phyloP scores from a whole-genome alignment of 352 stramenopile species.

The Phytophthora kernoviae region DNA sequence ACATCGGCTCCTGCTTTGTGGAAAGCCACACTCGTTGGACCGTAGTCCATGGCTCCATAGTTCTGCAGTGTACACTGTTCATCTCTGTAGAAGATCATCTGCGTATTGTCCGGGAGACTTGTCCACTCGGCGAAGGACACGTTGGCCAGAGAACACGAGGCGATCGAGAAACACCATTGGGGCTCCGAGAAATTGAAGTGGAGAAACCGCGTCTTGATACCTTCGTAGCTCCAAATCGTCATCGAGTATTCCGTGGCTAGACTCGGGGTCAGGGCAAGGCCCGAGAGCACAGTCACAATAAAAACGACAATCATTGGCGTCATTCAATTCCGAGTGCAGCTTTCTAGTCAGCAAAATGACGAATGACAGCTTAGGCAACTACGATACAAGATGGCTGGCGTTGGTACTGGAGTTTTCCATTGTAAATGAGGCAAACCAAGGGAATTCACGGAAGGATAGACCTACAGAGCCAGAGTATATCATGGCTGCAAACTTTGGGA shows the following conservation, averaged over 20 bases:
- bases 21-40: background rate
- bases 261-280: background rate
- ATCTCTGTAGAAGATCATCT: background rate
- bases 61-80: background rate
- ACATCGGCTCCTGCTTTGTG: background rate
- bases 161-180: background rate
- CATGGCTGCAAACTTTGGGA: too few species aligned
- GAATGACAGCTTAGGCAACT: background rate
- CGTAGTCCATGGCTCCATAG: slow-evolving; percentile 2
- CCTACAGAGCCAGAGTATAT: too few species aligned
- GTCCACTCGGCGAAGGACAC: background rate
- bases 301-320: background rate
- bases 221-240: slow-evolving; percentile 3
- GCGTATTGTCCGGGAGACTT: background rate
- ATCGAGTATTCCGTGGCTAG: background rate
- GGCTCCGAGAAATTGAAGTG: background rate
- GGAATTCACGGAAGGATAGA: too few species aligned
- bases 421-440: too few species aligned
- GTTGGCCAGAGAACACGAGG: background rate
- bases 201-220: background rate
- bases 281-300: background rate
- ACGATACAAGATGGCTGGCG: background rate
- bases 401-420: too few species aligned
- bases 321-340: too few species aligned
- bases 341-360: background rate